Evolutionary conservation across 495 filamentous ascomycete genomes (phyloP).

Genomic region (Lasiosphaeria hispida): DNA sequence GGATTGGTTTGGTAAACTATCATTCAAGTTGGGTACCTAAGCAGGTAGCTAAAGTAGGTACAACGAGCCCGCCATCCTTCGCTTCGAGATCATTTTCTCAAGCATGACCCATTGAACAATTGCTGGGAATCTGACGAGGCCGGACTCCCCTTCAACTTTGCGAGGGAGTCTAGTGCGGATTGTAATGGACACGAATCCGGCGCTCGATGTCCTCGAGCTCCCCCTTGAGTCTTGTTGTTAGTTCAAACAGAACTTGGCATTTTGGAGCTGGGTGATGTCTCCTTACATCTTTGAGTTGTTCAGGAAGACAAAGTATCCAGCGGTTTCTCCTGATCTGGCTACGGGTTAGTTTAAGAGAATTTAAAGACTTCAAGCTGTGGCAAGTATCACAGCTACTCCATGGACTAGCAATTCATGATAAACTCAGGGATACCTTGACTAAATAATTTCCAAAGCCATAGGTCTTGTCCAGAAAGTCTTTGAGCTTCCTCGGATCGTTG

Average conservation of each 20-base stretch:
- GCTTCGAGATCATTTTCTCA: too few relatives aligned
- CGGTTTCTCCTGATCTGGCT: slow-evolving; percentile 2
- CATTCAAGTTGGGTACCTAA: too few relatives aligned
- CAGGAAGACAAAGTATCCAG: slow-evolving; percentile 8
- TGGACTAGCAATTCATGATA: too few relatives aligned
- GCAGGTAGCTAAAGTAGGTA: too few relatives aligned
- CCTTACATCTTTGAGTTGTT: neutral
- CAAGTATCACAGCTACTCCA: neutral
- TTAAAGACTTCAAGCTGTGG: neutral
- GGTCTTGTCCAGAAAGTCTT: neutral
- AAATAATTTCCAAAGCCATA: slow-evolving; percentile 6
- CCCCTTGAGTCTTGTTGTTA: neutral
- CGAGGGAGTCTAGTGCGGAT: neutral
- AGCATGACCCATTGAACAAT: too few relatives aligned
- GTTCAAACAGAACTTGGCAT: neutral
- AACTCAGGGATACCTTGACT: slow-evolving; percentile 13
- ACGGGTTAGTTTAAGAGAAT: neutral
- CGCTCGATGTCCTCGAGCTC: slow-evolving; percentile 8
- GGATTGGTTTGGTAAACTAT: too few relatives aligned
- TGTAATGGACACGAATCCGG: neutral
- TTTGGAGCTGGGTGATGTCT: too few relatives aligned
- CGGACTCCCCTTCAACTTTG: neutral
- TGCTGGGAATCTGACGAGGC: neutral
- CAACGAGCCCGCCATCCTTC: too few relatives aligned
- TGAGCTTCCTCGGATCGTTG: slow-evolving; percentile 8